Evolutionary conservation across 2,329 filamentous ascomycete genomes (phyloP), one percentile per base, ranked within the genome.

Genomic region (Calonectria pauciramosa): DNA sequence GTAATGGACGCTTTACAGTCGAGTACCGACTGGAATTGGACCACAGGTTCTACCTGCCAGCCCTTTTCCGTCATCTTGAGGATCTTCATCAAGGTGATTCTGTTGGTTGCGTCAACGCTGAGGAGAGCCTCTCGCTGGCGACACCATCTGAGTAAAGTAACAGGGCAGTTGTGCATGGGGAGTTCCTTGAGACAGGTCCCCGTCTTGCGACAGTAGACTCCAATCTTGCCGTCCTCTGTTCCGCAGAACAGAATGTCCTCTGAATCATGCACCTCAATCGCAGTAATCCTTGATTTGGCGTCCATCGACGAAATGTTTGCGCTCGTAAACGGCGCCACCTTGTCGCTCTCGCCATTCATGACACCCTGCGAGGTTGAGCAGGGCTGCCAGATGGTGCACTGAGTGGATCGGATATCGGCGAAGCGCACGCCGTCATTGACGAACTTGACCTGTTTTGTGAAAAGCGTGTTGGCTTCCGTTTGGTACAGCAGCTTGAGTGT

Each of bases 301-400:
- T 83, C 80, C 9, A 79, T 52, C 8, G 76, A 73, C 47, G 78
- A 68, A 10, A 74, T 78, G 59, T 84, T 81, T 0, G 80, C 71
- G 5, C 80, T 26, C 13, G 80, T 71, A 4, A 68, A 76, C 10
- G 77, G 79, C 36, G 79, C 78, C 11, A 54, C 51, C 20, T 75
- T 78, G 65, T 80, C 82, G 71, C 76, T 80, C 38, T 81, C 80
- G 47, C 84, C 82, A 23, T 73, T 76, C 13, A 81, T 38, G 11
- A 76, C 65, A 36, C 82, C 81, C 34, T 80, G 71, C 49, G 83
- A 69, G 14, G 83, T 75, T 16, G 76, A 77, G 30, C 75, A 73
- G 1, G 85, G 83, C 69, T 86, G 82, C 85, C 85, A 86, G 56
- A 86, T 81, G 52, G 80, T 84, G 75, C 83, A 86, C 68, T 85